Conservation (phyloP, 2,329 filamentous ascomycete species). For the Rosellinia necatrix region DNA sequence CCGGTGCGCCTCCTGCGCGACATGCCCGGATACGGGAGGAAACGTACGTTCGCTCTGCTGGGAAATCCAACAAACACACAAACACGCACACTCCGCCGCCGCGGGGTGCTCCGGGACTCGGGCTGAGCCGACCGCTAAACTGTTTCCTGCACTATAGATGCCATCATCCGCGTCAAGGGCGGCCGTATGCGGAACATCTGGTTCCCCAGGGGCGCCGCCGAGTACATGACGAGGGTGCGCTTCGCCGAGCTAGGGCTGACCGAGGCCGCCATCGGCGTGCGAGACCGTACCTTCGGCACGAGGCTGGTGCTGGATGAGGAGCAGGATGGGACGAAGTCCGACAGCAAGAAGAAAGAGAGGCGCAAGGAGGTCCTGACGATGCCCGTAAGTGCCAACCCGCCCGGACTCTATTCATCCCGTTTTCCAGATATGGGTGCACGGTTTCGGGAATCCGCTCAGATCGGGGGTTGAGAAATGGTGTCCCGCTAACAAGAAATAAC, state of each 20-base stretch:
- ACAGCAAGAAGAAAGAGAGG: conserved; percentile 27
- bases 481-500: conserved; percentile 26
- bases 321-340: conserved; percentile 10
- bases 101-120: too few species aligned
- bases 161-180: conserved; percentile 43
- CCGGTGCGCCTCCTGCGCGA: conserved; percentile 50
- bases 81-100: background rate
- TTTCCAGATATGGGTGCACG: background rate
- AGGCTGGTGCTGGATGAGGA: conserved; percentile 26
- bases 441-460: too few species aligned
- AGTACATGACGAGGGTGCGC: conserved; percentile 43
- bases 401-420: too few species aligned
- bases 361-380: conserved; percentile 36
- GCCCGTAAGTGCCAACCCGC: too few species aligned
- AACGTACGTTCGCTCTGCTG: conserved; percentile 34
- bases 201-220: conserved; percentile 41
- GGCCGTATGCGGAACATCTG: conserved; percentile 44
- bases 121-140: too few species aligned
- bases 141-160: too few species aligned
- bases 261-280: conserved; percentile 40
- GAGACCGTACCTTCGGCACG: conserved; percentile 41
- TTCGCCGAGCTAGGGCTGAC: conserved; percentile 41
- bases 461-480: background rate
- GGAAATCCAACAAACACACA: background rate
- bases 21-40: conserved; percentile 47